Evolutionary conservation across 257 asterid genomes (phyloP), one percentile per base, ranked within the genome.

Genomic region (Haberlea rhodopensis): DNA sequence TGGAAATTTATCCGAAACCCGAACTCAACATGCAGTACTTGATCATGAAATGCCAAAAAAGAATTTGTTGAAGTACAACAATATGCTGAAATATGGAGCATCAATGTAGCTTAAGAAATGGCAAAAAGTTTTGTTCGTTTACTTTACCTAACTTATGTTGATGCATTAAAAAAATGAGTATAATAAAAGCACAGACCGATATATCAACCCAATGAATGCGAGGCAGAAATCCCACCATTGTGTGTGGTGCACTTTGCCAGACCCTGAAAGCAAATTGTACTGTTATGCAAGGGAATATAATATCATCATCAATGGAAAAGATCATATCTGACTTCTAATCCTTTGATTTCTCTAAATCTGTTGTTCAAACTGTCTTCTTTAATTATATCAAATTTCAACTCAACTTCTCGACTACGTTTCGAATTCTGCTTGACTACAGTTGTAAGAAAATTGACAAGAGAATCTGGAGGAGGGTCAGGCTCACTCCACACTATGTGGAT

Each of bases 151-250:
- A 10, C 45, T 52, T 49, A 24, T 23, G 21, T 55, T 13, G 48
- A 21, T 22, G 29, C 26, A 37, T 53, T 8, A 8, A 55, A 8
- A 21, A 24, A 51, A n/a, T 28, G 45, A 22, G 34, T 31, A 24
- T 18, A 62, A 53, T 23, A 62, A 60, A 24, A 74, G 69, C 55
- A 65, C 83, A 40, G 79, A 87, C 95, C 89, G 73, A 68, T 55
- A 76, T 71, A 53, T 83, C 84, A 68, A 83, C 71, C 91, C 94
- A 80, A 71, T 87, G 95, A 52, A 82, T 54, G 65, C 95, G 94
- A n/a, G 95, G 97, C 66, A 89, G 95, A 74, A 89, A 89, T 46
- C 97, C 97, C 72, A 89, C 97, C 94, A 87, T 87, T 37, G 95
- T 32, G 72, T 85, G 85, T 32, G 91, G 84, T 58, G 95, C 87